Evolutionary conservation across 345 rosid species (phyloP), one percentile per base, ranked within the genome.

Genomic region (Bruguiera parviflora): DNA sequence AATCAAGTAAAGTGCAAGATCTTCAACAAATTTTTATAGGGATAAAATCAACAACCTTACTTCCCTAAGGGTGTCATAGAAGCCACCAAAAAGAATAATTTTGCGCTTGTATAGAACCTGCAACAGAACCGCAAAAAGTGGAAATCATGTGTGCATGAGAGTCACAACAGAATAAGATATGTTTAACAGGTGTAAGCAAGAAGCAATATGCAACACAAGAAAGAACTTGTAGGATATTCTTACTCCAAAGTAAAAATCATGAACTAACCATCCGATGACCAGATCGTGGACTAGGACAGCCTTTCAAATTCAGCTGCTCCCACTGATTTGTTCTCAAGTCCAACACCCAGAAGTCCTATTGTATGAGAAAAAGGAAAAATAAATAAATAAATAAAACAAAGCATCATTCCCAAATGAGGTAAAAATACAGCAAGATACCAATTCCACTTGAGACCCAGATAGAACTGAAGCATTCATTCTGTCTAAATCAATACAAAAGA

Each of bases 11-110:
- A 24, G 25, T 24, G 16, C 11, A 56, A 64, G 70, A 33, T 31
- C 24, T 67, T 46, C 11, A 69, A 28, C 10, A 58, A 31, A 59
- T 55, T 57, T 61, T 8, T 55, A 37, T 25, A 15, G 76, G 63
- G 63, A 79, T 73, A 64, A 46, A 16, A 53, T 73, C 62, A 82
- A 80, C 91, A 82, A 94, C 98, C 98, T 94, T 82, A 94, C 97
- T 94, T 94, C 98, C 80, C 98, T 87, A 46, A 94, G 95, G 58
- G 98, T 94, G 73, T 94, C 97, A 69, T 94, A 94, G 85, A 94
- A 94, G 82, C 98, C 98, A 67, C 98, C 98, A 72, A 94, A 94
- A 75, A 89, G 75, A 66, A 94, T 79, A 72, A 94, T 85, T 85
- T 94, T 91, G 85, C 91, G 97, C 88, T 94, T 91, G 83, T 94